Evolutionary conservation across 805 yeast species (phyloP).

Genomic region (Clavispora vitiphila): DNA sequence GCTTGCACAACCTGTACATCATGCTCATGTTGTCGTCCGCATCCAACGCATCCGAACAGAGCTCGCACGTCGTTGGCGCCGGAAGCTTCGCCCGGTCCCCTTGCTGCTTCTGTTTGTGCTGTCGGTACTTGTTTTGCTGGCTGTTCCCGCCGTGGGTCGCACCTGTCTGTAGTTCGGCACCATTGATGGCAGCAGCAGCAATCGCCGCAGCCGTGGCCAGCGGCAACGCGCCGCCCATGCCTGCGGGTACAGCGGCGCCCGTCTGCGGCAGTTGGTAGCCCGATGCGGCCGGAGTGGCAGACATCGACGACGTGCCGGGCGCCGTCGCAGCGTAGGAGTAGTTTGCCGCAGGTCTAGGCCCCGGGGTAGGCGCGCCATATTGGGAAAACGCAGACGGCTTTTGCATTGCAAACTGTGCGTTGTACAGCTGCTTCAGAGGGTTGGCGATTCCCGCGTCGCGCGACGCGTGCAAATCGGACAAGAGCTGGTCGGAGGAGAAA

Average conservation of each 20-base stretch:
- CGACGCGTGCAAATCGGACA: conserved; percentile 11
- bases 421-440: conserved; percentile 13
- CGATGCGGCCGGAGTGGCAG: conserved; percentile 2
- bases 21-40: conserved; percentile 20
- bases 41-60: conserved; percentile 22
- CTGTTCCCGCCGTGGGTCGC: background rate
- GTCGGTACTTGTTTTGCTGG: conserved; percentile 5
- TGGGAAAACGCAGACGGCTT: conserved; percentile 7
- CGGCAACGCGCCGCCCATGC: conserved; percentile 1
- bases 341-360: conserved; percentile 1
- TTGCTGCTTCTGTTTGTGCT: conserved; percentile 15
- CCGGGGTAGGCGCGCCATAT: background rate
- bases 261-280: conserved; percentile 7
- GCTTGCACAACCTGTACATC: conserved; percentile 24
- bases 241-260: background rate
- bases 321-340: conserved; percentile 8
- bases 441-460: conserved; percentile 8
- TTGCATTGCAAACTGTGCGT: conserved; percentile 10
- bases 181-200: conserved; percentile 15
- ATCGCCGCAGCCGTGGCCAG: conserved; percentile 14
- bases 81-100: conserved; percentile 14
- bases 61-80: conserved; percentile 22
- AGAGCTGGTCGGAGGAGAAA: conserved; percentile 19
- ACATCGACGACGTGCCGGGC: conserved; percentile 2
- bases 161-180: conserved; percentile 9